Evolutionary conservation across 495 filamentous ascomycete genomes (phyloP).

Genomic region (Monascus purpureus): DNA sequence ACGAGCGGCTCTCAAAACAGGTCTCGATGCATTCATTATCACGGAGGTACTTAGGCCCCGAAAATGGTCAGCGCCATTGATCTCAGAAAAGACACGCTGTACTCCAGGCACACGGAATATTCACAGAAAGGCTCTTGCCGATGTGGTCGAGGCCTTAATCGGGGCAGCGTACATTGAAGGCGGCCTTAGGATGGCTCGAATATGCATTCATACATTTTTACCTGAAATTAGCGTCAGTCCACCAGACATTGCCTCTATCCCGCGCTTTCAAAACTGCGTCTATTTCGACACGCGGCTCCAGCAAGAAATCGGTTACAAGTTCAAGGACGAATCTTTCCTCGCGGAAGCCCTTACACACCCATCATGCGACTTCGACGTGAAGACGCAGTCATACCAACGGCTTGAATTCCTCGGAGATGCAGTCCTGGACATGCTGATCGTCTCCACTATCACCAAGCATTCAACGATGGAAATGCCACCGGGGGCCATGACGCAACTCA

Average conservation of each 20-base stretch:
- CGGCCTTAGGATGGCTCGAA: conserved; percentile 43
- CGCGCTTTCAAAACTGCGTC: conserved; percentile 5
- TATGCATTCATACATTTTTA: conserved; percentile 51
- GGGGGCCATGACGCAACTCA: conserved; percentile 57
- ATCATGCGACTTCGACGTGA: conserved; percentile 43
- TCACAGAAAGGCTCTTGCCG: conserved; percentile 72
- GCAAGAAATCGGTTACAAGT: conserved; percentile 38
- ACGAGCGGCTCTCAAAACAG: conserved; percentile 43
- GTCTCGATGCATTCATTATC: conserved; percentile 63
- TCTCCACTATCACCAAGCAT: conserved; percentile 34
- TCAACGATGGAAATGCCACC: conserved; percentile 34
- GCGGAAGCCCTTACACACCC: conserved; percentile 77
- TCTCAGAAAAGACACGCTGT: conserved; percentile 24
- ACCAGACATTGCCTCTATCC: conserved; percentile 11
- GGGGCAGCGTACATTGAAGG: conserved; percentile 66
- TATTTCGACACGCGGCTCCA: conserved; percentile 2
- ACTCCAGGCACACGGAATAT: conserved; percentile 23
- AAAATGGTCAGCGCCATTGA: conserved; percentile 58
- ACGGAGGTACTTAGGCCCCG: conserved; percentile 48
- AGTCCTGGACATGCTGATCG: conserved; percentile 67
- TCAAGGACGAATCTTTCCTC: conserved; percentile 56
- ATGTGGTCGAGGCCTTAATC: conserved; percentile 78
- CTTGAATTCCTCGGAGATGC: conserved; percentile 88
- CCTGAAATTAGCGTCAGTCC: conserved; percentile 33
- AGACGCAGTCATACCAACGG: conserved; percentile 58